Evolutionary conservation across 2,329 filamentous ascomycete species (phyloP).

Genomic region (Claviceps sp.): DNA sequence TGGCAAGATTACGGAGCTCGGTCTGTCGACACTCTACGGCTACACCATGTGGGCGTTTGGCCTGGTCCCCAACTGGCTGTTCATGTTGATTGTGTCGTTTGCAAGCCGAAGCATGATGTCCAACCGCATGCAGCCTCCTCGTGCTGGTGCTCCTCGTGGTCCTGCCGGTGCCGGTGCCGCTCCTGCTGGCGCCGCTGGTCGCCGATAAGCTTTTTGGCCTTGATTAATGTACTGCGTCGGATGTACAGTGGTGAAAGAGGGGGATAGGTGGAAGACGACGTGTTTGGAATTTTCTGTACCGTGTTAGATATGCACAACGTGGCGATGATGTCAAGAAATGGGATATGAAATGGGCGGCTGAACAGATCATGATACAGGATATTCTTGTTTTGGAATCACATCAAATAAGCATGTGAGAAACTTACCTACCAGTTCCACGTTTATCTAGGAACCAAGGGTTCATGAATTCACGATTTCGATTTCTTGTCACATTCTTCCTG

Average conservation of each 20-base stretch:
- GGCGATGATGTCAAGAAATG: neutral
- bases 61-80: conserved; percentile 58
- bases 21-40: conserved; percentile 48
- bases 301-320: neutral
- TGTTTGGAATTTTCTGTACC: neutral
- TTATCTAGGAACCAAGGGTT: neutral
- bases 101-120: conserved; percentile 60
- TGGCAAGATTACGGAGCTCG: conserved; percentile 48
- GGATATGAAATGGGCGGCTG: neutral
- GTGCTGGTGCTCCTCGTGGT: conserved; percentile 6
- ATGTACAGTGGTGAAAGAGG: neutral
- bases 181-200: conserved; percentile 3
- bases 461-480: conserved; percentile 6
- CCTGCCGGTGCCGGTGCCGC: conserved; percentile 6
- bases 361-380: neutral
- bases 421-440: neutral
- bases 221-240: neutral
- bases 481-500: conserved; percentile 48
- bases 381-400: neutral
- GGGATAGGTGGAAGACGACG: too few species aligned
- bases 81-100: conserved; percentile 66
- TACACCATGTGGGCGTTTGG: conserved; percentile 55
- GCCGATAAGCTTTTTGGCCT: conserved; percentile 3
- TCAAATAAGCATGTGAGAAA: neutral
- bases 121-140: conserved; percentile 18